Base-by-base conservation (phyloP, 2,329 filamentous ascomycete genomes). In the Pestalotiopsis sp. region DNA sequence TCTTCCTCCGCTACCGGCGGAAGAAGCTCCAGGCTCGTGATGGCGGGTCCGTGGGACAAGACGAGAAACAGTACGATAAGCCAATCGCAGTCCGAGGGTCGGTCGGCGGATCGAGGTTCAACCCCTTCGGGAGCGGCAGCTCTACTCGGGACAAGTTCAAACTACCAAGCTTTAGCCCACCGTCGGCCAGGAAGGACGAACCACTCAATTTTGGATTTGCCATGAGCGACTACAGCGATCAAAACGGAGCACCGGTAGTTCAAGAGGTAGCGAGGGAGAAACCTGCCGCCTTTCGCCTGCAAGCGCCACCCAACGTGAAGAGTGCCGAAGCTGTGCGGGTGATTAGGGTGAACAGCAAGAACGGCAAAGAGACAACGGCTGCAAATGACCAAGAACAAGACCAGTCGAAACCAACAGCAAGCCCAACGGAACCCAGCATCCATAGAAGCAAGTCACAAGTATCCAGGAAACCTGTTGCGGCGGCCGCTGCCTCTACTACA, bases 301-400 rank as follows among this genome's bases (percentile, higher is more conserved):
- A 78, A 62, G 77, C 76, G 65, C 71, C 72, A 31, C 71, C 70
- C 23, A 74, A 65, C 36, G n/a, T 78, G 49, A 71, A 71, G 45
- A 75, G 72, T 36, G 76, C 75, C 25, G 77, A 73, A 11, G 73
- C 72, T 38, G 76, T 78, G 17, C 75, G 75, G 17, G 69, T 78
- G 38, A 77, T 78, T 58, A 73, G 75, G 67, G 75, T 78, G 17
- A 71, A 73, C 39, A 77, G 71, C 59, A 68, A 68, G 38, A 77
- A 76, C 57, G 66, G 41, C 31, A 64, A 66, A 20, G 68, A 69
- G 45, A 23, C 2, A 31, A 45, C n/a, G 14, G 23, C 23, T 31
- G n/a, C 57, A 52, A 45, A 39, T 20, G 39, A n/a, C 11, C 12
- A 36, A 27, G 65, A 45, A 20, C 36, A 25, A 66, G 25, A 12